Evolutionary conservation across 148 eudicot genomes (phyloP).

Genomic region (Spergularia marina): DNA sequence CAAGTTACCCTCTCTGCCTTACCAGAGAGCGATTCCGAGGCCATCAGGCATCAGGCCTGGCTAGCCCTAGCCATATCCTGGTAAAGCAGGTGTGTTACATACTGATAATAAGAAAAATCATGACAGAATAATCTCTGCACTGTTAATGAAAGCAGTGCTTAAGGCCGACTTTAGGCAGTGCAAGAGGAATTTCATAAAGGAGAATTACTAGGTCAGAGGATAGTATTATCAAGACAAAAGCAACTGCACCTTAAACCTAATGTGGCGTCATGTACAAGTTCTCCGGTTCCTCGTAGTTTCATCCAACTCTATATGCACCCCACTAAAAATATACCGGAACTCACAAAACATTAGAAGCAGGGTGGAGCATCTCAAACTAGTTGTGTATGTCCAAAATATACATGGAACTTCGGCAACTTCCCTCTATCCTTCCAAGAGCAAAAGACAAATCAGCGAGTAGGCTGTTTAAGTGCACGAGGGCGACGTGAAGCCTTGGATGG

Average conservation of each 20-base stretch:
- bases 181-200: background rate
- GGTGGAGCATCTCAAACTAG: constrained; percentile 19
- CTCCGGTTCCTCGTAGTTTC: constrained; percentile 18
- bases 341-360: constrained; percentile 8
- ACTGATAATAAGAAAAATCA: background rate
- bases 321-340: too few relatives aligned
- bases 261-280: constrained; percentile 22
- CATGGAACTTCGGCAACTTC: constrained; percentile 8
- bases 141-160: background rate
- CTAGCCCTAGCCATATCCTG: too few relatives aligned
- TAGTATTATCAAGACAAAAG: constrained; percentile 16
- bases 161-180: background rate
- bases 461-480: constrained; percentile 52
- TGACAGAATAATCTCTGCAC: background rate
- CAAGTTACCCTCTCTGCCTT: too few relatives aligned
- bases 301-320: constrained; percentile 13
- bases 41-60: too few relatives aligned
- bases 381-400: constrained; percentile 27
- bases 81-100: too few relatives aligned
- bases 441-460: constrained; percentile 39
- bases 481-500: constrained; percentile 93
- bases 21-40: too few relatives aligned
- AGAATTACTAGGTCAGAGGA: constrained; percentile 13
- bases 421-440: constrained; percentile 3
- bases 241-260: constrained; percentile 20